Conservation (phyloP, 257 asterid genomes). For the Jaltomata sinuosa region DNA sequence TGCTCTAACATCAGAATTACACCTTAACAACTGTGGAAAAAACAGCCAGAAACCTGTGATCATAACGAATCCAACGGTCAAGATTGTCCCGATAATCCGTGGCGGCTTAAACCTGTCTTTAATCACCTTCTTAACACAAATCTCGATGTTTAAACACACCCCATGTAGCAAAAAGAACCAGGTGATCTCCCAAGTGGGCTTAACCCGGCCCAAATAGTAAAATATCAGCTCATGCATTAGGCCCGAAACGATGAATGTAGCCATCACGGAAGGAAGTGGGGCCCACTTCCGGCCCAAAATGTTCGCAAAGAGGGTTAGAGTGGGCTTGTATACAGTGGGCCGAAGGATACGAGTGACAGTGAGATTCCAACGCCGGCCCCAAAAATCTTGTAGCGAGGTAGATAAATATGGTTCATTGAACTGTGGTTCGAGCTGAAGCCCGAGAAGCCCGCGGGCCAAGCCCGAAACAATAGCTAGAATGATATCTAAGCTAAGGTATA, state of each 20-base stretch:
- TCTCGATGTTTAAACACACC: slow-evolving; percentile 29
- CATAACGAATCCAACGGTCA: slow-evolving; percentile 43
- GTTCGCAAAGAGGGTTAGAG: slow-evolving; percentile 15
- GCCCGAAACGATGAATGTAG: slow-evolving; percentile 47
- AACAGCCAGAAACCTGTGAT: slow-evolving; percentile 49
- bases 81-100: slow-evolving; percentile 17
- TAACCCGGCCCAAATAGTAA: slow-evolving; percentile 47
- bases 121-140: slow-evolving; percentile 34
- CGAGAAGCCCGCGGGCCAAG: slow-evolving; percentile 36
- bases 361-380: slow-evolving; percentile 93
- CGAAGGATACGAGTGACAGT: slow-evolving; percentile 65
- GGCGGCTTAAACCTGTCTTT: slow-evolving; percentile 36
- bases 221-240: slow-evolving; percentile 69
- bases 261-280: slow-evolving; percentile 40
- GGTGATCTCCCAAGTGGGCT: slow-evolving; percentile 64
- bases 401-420: slow-evolving; percentile 69
- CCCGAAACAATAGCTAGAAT: slow-evolving; percentile 41
- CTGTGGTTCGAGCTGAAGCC: slow-evolving; percentile 78
- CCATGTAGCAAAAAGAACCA: slow-evolving; percentile 64
- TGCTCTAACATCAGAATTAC: slow-evolving; percentile 35
- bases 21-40: slow-evolving; percentile 48
- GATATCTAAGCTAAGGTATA: slow-evolving; percentile 48
- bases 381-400: slow-evolving; percentile 67
- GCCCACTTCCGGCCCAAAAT: slow-evolving; percentile 51
- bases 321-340: slow-evolving; percentile 63